phyloP scores from a whole-genome alignment of 306 rosid genomes.

The Lathyrus oleraceus region DNA sequence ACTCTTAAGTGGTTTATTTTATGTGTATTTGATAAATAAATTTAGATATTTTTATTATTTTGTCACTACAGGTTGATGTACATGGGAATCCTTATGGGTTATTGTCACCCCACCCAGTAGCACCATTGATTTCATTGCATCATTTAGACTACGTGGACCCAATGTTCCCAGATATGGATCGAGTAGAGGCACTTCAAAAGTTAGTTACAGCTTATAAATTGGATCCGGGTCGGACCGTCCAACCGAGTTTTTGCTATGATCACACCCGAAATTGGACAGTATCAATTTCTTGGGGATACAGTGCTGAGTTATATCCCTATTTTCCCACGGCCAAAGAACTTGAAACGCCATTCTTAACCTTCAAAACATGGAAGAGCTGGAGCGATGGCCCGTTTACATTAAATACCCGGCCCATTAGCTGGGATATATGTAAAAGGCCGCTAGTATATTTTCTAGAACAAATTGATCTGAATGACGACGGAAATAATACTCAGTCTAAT shows the following conservation, averaged over 20 bases:
- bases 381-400: slow-evolving; percentile 48
- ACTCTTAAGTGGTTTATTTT: no score
- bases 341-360: slow-evolving; percentile 50
- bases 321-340: slow-evolving; percentile 45
- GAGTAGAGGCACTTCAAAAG: slow-evolving; percentile 33
- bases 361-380: slow-evolving; percentile 54
- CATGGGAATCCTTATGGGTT: slow-evolving; percentile 65
- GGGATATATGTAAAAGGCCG: slow-evolving; percentile 43
- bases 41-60: no score
- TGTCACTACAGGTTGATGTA: slow-evolving; percentile 51
- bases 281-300: slow-evolving; percentile 76
- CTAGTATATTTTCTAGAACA: slow-evolving; percentile 44
- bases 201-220: slow-evolving; percentile 21
- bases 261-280: slow-evolving; percentile 60
- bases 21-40: no score
- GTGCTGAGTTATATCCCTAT: slow-evolving; percentile 57
- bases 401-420: slow-evolving; percentile 47
- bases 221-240: slow-evolving; percentile 70
- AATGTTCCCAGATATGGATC: slow-evolving; percentile 51
- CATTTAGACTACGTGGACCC: slow-evolving; percentile 63
- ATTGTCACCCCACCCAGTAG: slow-evolving; percentile 70
- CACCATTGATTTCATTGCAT: slow-evolving; percentile 75
- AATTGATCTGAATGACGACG: background rate
- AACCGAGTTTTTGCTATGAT: slow-evolving; percentile 60
- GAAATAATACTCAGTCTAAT: slow-evolving; percentile 30